Base-by-base conservation (phyloP, 2,329 filamentous ascomycete genomes). In the Microcyclosporella mali region DNA sequence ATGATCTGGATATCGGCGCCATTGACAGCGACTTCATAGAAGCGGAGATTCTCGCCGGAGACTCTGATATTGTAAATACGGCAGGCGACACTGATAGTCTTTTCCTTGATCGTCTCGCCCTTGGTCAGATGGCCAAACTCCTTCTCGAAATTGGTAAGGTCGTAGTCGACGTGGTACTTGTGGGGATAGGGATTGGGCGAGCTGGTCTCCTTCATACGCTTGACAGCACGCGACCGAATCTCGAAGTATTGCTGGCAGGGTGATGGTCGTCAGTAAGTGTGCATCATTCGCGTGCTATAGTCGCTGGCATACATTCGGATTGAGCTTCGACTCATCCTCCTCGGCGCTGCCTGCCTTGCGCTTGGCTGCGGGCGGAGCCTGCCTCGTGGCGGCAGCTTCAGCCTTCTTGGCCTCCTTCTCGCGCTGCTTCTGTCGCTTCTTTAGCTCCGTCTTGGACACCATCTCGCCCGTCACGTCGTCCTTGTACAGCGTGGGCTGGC, bases 381-480 rank as follows among this genome's bases (percentile, higher is more conserved):
- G 52, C 47, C 81, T 74, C 38, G 79, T 74, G 40, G 86, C 85
- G 19, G 81, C 85, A 75, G 88, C 90, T 71, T 88, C 81, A 57
- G 81, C 81, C 83, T 94, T 95, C 72, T 88, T 86, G 56, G 84
- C 84, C 49, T 94, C 88, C 68, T 79, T 81, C 67, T 90, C 80
- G 55, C 90, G 83, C 64, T 83, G 77, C 86, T 98, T 98, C 73
- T 89, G 80, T 61, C 90, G 82, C 74, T 87, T 90, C 87, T 98
- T 98, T 66, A 97, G 55, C 53, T 74, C 71, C 45, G 61, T 67
- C 68, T 73, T 74, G 62, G 68, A 70, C 41, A 82, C 74, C 60
- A 68, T 82, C 72, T 98, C 92, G 60, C 92, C 92, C 11, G 92
- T 97, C 52, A 89, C 87, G 62, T 94, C 87, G 67, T 98, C 92